A percentile compares a stretch with the other conserved stretches of the same genome.
Evolutionary conservation across 441 rosid genomes (phyloP).

Genomic region (Erysimum cheiri): DNA sequence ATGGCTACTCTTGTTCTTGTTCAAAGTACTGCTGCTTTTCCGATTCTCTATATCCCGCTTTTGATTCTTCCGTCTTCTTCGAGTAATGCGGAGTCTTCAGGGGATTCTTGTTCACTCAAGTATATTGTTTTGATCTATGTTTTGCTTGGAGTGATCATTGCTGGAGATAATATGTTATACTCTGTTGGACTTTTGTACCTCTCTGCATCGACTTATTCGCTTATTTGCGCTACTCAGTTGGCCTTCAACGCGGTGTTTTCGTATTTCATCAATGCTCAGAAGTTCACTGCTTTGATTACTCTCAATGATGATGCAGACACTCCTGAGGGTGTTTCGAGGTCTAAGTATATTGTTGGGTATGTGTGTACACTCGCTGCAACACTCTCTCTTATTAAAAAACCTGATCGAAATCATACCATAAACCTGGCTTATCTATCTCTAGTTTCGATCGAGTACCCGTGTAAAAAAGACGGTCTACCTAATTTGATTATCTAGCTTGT

Average conservation of each 20-base stretch:
- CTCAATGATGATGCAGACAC: conserved; percentile 67
- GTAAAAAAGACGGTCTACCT: too few species aligned
- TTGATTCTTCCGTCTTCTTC: conserved; percentile 48
- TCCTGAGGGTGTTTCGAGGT: conserved; percentile 65
- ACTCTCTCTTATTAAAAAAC: too few species aligned
- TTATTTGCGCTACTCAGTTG: conserved; percentile 82
- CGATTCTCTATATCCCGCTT: conserved; percentile 69
- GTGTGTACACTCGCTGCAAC: conserved; percentile 67
- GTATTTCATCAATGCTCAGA: conserved; percentile 81
- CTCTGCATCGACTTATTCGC: conserved; percentile 90
- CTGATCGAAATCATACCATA: too few species aligned
- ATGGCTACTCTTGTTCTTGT: conserved; percentile 87
- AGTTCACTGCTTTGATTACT: conserved; percentile 74
- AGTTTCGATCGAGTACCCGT: too few species aligned
- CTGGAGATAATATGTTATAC: conserved; percentile 81
- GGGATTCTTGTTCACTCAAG: conserved; percentile 48
- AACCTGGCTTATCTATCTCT: too few species aligned
- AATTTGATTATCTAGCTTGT: too few species aligned
- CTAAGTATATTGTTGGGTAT: conserved; percentile 67
- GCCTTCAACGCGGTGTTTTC: conserved; percentile 89
- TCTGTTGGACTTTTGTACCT: conserved; percentile 83
- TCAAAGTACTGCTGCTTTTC: conserved; percentile 86
- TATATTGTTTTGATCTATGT: conserved; percentile 61
- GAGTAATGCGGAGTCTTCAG: conserved; percentile 39
- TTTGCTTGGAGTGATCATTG: conserved; percentile 66